Percentiles rank a stretch among this genome's conserved stretches.
phyloP scores from a whole-genome alignment of 2,329 filamentous ascomycete genomes.

The Aciculosporium take region DNA sequence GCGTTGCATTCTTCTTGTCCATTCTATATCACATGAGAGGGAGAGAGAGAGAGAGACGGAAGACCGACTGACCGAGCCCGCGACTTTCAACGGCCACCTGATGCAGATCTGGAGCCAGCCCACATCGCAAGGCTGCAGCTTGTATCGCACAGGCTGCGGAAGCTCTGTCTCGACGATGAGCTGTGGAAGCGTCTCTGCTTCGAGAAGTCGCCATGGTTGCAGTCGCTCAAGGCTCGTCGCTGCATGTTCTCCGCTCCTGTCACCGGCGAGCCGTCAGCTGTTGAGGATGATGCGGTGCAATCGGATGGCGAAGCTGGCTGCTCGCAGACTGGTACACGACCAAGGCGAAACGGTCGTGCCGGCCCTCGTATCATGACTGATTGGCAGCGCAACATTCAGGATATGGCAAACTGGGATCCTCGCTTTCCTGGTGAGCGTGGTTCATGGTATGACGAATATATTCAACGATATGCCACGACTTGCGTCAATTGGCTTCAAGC shows the following conservation, averaged over 20 bases:
- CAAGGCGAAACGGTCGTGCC: not conserved
- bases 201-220: conserved; percentile 51
- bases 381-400: conserved; percentile 22
- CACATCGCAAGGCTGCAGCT: conserved; percentile 50
- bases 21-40: not conserved
- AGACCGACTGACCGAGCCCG: not conserved
- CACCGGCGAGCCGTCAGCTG: conserved; percentile 3
- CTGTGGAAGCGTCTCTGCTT: conserved; percentile 70
- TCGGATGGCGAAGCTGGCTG: not conserved
- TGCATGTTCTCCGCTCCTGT: conserved; percentile 19
- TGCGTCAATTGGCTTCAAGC: conserved; percentile 63
- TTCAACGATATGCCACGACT: conserved; percentile 65
- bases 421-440: conserved; percentile 56
- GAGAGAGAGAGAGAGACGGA: not conserved
- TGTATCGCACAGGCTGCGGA: conserved; percentile 51
- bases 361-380: not conserved
- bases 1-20: not conserved
- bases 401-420: conserved; percentile 73
- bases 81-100: not conserved
- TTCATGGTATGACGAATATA: conserved; percentile 81
- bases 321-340: not conserved
- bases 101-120: conserved; percentile 21
- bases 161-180: conserved; percentile 56
- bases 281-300: conserved; percentile 8
- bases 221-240: conserved; percentile 35